Percentiles rank a stretch among this genome's conserved stretches.
Conservation (phyloP, 495 filamentous ascomycete genomes). For the Aspergillus steynii region DNA sequence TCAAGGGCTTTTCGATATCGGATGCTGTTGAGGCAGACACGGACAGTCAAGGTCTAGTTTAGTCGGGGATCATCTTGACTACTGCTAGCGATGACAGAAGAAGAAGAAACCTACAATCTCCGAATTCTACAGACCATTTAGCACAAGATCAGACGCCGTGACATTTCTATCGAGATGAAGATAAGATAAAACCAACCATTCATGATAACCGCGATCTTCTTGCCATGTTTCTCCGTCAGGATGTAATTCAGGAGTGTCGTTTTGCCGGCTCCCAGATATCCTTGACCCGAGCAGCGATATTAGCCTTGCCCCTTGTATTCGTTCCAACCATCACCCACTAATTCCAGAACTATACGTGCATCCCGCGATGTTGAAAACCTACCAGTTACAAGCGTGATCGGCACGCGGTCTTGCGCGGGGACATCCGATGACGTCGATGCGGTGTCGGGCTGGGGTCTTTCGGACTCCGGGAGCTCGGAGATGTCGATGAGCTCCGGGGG, state of each 20-base stretch:
- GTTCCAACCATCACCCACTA: no score
- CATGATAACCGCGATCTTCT: slow-evolving; percentile 95
- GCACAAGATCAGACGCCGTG: not conserved
- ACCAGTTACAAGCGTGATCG: slow-evolving; percentile 95
- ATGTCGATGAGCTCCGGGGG: slow-evolving; percentile 73
- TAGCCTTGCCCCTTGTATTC: no score
- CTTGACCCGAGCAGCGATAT: slow-evolving; percentile 27
- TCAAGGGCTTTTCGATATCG: slow-evolving; percentile 93
- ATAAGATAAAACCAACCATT: slow-evolving; percentile 62
- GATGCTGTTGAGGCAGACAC: slow-evolving; percentile 53
- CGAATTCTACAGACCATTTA: slow-evolving; percentile 68
- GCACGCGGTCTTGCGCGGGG: slow-evolving; percentile 61
- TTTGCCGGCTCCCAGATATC: slow-evolving; percentile 92
- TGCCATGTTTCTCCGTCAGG: slow-evolving; percentile 87
- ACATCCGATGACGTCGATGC: slow-evolving; percentile 38
- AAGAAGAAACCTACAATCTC: slow-evolving; percentile 68
- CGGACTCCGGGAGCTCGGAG: slow-evolving; percentile 30
- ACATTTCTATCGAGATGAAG: not conserved
- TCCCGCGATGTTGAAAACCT: slow-evolving; percentile 19
- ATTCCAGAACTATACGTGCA: not conserved
- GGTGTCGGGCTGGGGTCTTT: slow-evolving; percentile 19
- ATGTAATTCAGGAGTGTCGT: slow-evolving; percentile 97
- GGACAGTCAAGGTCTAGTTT: not conserved
- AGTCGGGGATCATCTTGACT: not conserved
- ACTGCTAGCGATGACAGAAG: not conserved